These are phyloP conservation scores for Backusella mclennaniae DNA, from an alignment of 192 early-diverging fungal species.

Conservation along the genomic window DNA sequence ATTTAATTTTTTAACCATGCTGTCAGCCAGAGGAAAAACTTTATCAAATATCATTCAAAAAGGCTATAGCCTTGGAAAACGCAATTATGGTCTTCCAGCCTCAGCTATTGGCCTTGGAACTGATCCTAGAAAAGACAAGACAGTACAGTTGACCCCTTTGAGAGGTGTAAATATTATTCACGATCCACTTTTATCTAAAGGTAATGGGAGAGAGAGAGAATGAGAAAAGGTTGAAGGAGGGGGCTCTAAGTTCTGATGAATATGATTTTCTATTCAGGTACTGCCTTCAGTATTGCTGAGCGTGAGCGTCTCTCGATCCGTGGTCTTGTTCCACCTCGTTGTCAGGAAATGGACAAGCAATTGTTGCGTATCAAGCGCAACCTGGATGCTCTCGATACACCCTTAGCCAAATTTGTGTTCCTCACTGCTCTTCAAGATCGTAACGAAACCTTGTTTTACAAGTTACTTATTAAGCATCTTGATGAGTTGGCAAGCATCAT, in stretches of 20 bases:
- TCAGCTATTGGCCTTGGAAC: conserved; percentile 16
- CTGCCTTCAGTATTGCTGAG: conserved; percentile 50
- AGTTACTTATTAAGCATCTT: conserved; percentile 47
- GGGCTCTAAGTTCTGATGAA: background rate
- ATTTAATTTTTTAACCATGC: background rate
- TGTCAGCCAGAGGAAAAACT: background rate
- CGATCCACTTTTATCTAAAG: conserved; percentile 52
- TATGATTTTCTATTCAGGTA: conserved; percentile 21
- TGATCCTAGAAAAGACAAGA: conserved; percentile 36
- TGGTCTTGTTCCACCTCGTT: conserved; percentile 51
- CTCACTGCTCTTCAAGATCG: conserved; percentile 54
- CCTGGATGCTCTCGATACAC: conserved; percentile 45
- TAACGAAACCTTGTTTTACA: conserved; percentile 54
- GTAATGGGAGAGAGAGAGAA: background rate
- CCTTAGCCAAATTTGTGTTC: conserved; percentile 52
- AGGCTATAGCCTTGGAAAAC: background rate
- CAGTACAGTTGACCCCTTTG: conserved; percentile 26
- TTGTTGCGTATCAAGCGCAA: conserved; percentile 52
- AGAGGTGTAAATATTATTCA: conserved; percentile 52
- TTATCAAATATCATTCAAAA: conserved; percentile 3
- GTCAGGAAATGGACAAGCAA: conserved; percentile 58
- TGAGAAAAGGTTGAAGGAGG: background rate
- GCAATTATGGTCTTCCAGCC: conserved; percentile 11
- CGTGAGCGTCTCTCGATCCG: conserved; percentile 53
- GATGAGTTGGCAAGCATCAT: conserved; percentile 52